A percentile compares a stretch with the other conserved stretches of the same genome.
These are phyloP conservation scores for Penicillium sp. DNA, from an alignment of 2,329 filamentous ascomycete genomes.

Conservation along the genomic window DNA sequence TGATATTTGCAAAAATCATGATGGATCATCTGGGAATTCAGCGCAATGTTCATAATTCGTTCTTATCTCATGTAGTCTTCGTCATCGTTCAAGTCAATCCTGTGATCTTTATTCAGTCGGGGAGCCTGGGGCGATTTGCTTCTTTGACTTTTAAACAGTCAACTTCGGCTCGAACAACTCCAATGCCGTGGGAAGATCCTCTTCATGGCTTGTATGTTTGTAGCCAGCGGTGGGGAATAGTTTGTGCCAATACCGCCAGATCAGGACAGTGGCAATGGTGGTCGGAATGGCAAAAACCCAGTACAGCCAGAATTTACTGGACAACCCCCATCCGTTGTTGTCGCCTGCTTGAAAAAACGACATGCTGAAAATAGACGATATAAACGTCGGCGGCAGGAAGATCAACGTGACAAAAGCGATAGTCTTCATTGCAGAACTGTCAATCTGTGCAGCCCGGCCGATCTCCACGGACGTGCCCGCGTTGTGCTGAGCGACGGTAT, in stretches of 20 bases:
- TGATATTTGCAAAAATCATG: too few species aligned
- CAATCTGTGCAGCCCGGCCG: slow-evolving; percentile 28
- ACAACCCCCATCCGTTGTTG: slow-evolving; percentile 19
- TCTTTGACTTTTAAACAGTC: background rate
- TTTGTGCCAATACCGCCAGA: slow-evolving; percentile 21
- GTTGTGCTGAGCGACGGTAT: slow-evolving; percentile 33
- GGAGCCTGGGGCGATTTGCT: too few species aligned
- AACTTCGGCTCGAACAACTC: background rate
- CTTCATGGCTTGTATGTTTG: background rate
- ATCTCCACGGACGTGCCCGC: slow-evolving; percentile 27
- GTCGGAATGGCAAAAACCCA: slow-evolving; percentile 31
- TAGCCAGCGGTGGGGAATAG: background rate
- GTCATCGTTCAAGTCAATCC: too few species aligned
- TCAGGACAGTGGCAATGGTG: slow-evolving; percentile 15
- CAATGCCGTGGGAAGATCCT: too few species aligned
- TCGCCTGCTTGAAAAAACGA: slow-evolving; percentile 31
- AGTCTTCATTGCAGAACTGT: slow-evolving; percentile 56
- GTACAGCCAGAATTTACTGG: slow-evolving; percentile 32
- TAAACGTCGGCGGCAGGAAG: slow-evolving; percentile 56
- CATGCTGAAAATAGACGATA: slow-evolving; percentile 42
- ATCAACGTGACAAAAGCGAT: slow-evolving; percentile 52
- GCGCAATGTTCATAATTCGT: too few species aligned
- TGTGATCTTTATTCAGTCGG: too few species aligned
- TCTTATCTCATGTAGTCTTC: too few species aligned
- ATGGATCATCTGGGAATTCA: too few species aligned